Conservation (phyloP, 257 asterid species). For the Solanum infundibuliforme region DNA sequence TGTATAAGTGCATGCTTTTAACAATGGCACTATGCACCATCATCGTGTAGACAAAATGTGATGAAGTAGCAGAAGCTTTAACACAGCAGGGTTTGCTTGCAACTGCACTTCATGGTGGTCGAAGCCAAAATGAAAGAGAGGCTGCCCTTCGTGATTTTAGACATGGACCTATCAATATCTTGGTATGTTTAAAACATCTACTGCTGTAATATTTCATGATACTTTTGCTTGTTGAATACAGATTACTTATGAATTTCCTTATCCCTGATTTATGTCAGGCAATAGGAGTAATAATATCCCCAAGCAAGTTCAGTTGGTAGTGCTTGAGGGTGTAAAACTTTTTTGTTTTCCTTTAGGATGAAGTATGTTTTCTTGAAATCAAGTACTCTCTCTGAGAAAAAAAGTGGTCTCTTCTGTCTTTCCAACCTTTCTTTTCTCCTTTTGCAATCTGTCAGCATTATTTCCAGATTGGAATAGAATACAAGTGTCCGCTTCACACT, state of each 20-base stretch:
- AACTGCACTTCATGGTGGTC: conserved; percentile 87
- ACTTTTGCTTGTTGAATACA: not conserved
- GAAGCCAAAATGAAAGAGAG: conserved; percentile 86
- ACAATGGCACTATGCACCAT: conserved; percentile 11
- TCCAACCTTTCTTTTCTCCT: not conserved
- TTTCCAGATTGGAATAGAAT: not conserved
- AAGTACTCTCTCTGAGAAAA: not conserved
- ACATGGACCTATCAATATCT: conserved; percentile 59
- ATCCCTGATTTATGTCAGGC: not conserved
- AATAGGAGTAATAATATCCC: not conserved
- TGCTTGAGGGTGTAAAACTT: not conserved
- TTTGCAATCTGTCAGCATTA: not conserved
- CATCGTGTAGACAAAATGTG: conserved; percentile 66
- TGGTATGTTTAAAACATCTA: conserved; percentile 30
- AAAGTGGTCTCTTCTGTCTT: not conserved
- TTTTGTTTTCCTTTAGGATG: not conserved
- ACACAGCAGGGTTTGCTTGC: conserved; percentile 66
- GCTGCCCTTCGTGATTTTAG: conserved; percentile 72
- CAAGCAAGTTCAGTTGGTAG: not conserved
- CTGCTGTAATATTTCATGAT: not conserved
- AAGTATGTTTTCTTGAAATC: not conserved
- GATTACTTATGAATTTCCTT: not conserved
- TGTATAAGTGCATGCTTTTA: not conserved
- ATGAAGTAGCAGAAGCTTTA: conserved; percentile 89
- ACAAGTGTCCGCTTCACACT: not conserved